Evolutionary conservation across 192 early-diverging fungal genomes (phyloP).

Genomic region (Gigaspora rosea): DNA sequence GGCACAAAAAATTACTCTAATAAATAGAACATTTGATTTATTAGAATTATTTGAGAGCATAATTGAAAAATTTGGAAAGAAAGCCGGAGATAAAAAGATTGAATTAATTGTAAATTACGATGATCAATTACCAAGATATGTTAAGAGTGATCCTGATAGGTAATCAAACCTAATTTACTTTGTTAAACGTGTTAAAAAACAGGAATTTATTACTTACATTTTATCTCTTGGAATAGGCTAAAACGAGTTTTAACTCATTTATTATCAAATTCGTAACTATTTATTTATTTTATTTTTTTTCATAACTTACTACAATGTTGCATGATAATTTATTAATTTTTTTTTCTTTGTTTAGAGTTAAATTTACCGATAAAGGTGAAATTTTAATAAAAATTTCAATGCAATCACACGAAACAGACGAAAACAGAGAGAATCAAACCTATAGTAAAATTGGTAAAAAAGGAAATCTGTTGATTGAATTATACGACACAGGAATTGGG

Average conservation of each 20-base stretch:
- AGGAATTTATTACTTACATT: not conserved
- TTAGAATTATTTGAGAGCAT: no score
- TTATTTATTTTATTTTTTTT: no score
- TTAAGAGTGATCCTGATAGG: not conserved
- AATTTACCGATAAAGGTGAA: conserved; percentile 18
- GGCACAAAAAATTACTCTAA: conserved; percentile 28
- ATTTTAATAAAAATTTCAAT: conserved; percentile 32
- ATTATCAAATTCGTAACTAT: no score
- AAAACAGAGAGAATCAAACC: not conserved
- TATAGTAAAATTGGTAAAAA: conserved; percentile 8
- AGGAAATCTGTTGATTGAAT: conserved; percentile 52
- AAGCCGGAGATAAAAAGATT: no score
- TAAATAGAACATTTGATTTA: not conserved
- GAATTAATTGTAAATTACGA: no score
- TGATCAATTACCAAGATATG: no score
- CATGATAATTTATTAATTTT: not conserved
- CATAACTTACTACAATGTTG: no score
- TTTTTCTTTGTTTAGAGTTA: conserved; percentile 28
- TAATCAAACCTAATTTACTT: no score
- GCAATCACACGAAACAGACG: not conserved
- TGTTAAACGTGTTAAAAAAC: not conserved
- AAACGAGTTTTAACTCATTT: no score
- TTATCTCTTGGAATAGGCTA: not conserved
- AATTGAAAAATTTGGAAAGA: no score
- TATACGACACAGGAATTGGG: conserved; percentile 75